Percentiles rank a stretch among this genome's conserved stretches.
Conservation (phyloP, 2,329 filamentous ascomycete genomes). For the Calonectria honghensis region DNA sequence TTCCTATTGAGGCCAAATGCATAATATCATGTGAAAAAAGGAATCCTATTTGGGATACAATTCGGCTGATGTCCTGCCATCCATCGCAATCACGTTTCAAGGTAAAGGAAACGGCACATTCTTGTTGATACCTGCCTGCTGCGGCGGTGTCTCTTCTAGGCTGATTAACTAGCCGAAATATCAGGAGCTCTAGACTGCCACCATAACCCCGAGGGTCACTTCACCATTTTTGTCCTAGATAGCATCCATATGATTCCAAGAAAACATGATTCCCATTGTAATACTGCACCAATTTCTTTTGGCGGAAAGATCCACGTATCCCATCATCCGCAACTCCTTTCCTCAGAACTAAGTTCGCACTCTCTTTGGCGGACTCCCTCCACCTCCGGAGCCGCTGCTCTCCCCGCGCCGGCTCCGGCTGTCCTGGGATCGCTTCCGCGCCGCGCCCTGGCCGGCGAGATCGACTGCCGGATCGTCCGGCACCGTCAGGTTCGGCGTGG, state of each 20-base stretch:
- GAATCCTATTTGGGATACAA: not conserved
- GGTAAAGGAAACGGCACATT: not conserved
- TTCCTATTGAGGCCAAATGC: not conserved
- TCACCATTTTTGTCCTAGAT: not conserved
- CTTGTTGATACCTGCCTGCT: not conserved
- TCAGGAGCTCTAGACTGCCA: slow-evolving; percentile 4
- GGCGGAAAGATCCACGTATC: not conserved
- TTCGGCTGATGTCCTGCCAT: not conserved
- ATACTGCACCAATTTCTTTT: not conserved
- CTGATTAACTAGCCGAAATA: slow-evolving; percentile 18
- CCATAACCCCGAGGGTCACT: not conserved
- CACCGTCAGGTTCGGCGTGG: not conserved
- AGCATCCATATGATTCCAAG: slow-evolving; percentile 17
- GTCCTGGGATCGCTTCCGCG: slow-evolving; percentile 29
- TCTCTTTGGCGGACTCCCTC: slow-evolving; percentile 13
- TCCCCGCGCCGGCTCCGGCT: not conserved
- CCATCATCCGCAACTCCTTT: not conserved
- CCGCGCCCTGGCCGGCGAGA: not conserved
- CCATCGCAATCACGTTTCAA: not conserved
- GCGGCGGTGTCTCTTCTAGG: not conserved
- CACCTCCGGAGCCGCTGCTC: not conserved
- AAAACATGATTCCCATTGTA: not conserved
- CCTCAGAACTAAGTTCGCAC: not conserved
- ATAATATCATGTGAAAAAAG: not conserved
- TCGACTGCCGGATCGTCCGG: not conserved